Evolutionary conservation across 331 rosid genomes (phyloP).

Genomic region (Prunus yedoensis): DNA sequence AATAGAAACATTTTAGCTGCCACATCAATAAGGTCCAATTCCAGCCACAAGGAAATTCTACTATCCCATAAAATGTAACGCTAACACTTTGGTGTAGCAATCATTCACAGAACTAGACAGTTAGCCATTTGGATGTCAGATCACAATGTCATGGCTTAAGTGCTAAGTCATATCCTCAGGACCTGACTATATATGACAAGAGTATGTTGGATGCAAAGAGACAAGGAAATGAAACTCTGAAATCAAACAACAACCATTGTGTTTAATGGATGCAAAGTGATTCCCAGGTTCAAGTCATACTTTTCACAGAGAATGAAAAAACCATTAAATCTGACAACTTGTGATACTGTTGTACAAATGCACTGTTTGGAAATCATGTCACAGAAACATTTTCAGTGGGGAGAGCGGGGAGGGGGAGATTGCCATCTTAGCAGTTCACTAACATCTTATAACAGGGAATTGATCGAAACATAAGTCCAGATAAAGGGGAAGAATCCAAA

Average conservation of each 20-base stretch:
- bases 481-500: neutral
- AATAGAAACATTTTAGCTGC: constrained; percentile 3
- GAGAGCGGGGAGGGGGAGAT: neutral
- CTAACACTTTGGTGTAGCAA: neutral
- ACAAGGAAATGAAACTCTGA: neutral
- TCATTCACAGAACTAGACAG: neutral
- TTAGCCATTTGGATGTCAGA: neutral
- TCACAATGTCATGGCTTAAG: neutral
- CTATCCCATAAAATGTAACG: neutral
- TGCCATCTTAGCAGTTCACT: neutral
- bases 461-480: neutral
- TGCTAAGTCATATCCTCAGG: neutral
- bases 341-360: neutral
- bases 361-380: neutral
- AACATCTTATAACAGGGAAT: neutral
- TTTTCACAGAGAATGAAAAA: neutral
- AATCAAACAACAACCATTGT: neutral
- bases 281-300: neutral
- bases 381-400: neutral
- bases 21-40: neutral
- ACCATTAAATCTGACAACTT: neutral
- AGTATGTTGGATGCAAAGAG: neutral
- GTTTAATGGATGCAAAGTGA: neutral
- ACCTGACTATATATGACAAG: neutral
- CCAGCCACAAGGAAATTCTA: neutral